Evolutionary conservation across 108 stramenopile genomes (phyloP).

Genomic region (Fragilaria radians): DNA sequence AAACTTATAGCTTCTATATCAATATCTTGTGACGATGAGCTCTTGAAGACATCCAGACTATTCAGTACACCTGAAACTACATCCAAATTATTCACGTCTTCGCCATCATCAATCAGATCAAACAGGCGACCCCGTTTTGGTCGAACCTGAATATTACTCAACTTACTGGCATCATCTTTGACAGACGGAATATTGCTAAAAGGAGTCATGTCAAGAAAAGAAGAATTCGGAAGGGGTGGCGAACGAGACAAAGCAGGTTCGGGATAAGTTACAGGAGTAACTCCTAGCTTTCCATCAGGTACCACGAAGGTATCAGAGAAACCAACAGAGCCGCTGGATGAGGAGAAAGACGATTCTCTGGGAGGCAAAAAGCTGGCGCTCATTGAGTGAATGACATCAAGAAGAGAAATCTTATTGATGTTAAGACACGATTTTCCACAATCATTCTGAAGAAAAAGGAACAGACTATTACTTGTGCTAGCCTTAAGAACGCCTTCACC

Average conservation of each 20-base stretch:
- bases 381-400: slow-evolving; percentile 32
- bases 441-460: slow-evolving; percentile 65
- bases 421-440: slow-evolving; percentile 27
- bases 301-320: background rate
- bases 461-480: slow-evolving; percentile 41
- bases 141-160: slow-evolving; percentile 18
- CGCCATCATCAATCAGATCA: slow-evolving; percentile 73
- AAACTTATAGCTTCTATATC: slow-evolving; percentile 82
- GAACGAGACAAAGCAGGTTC: too few species aligned
- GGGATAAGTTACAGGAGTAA: too few species aligned
- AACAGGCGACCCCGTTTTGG: slow-evolving; percentile 67
- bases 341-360: slow-evolving; percentile 11
- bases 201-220: too few species aligned
- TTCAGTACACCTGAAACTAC: slow-evolving; percentile 70
- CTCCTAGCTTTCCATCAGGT: too few species aligned
- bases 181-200: too few species aligned
- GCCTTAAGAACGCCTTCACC: slow-evolving; percentile 5
- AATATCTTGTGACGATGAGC: slow-evolving; percentile 44
- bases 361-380: slow-evolving; percentile 14
- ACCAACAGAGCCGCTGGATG: background rate
- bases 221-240: too few species aligned
- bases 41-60: slow-evolving; percentile 64
- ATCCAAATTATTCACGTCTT: slow-evolving; percentile 47
- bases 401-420: slow-evolving; percentile 30
- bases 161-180: too few species aligned